Base-by-base conservation (phyloP, 2,329 filamentous ascomycete genomes). In the Microascus cirrosus region DNA sequence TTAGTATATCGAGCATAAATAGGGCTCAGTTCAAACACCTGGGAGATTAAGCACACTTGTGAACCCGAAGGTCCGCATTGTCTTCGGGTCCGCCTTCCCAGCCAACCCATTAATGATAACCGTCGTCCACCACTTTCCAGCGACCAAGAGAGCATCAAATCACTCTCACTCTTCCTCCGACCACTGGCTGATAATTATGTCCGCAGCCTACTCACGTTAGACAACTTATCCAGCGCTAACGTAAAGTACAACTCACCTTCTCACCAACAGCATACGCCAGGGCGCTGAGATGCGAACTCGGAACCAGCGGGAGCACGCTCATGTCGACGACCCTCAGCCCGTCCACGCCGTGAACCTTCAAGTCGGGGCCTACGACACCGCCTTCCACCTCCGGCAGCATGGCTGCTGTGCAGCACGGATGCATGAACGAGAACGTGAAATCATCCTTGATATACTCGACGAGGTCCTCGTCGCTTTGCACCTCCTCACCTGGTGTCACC, bases 261-360 rank as follows among this genome's bases (percentile, higher is more conserved):
- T 81, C 79, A 0, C 75, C 78, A 61, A 81, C 78, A 2, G 75
- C 77, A 64, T 80, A 82, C 5, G 77, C 78, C 8, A 77, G 74
- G 71, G 78, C 78, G 61, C 54, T 60, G 28, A 61, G 80, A 74
- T 22, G 77, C 75, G 64, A 55, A 25, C 59, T 61, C 25, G 64
- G 64, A 11, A 63, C 28, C 10, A 60, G 59, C 24, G 66, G 66
- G 20, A 67, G 62, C 18, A 67, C 63, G 35, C 62, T 63, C 53
- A 61, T 63, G 54, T 67, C 66, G 24, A 63, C 67, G 32, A 73
- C 64, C 32, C 69, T 66, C 48, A 73, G 58, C 52, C 66, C 64
- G 15, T 60, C 57, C 22, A 67, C 64, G 18, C 69, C 69, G 58
- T 70, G 68, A 12, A 73, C 71, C 54, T 60, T 61, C 55, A 72